Conservation (phyloP, 345 rosid genomes). For the Dovyalis caffra region DNA sequence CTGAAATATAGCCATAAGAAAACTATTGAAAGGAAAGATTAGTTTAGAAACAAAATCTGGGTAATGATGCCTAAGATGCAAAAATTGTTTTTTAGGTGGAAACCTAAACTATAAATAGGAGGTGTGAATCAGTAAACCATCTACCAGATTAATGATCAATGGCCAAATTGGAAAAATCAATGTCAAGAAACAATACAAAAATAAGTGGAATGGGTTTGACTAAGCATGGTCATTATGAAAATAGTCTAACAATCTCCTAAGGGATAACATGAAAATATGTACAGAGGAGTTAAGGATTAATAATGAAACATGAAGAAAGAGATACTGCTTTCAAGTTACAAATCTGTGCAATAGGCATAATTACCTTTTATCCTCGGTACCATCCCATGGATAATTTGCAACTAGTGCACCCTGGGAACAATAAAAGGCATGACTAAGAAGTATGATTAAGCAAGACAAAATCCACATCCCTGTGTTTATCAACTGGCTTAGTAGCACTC, state of each 20-base stretch:
- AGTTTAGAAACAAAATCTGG: background rate
- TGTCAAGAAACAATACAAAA: background rate
- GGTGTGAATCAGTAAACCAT: background rate
- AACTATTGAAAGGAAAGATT: background rate
- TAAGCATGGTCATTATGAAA: background rate
- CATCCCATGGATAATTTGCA: conserved; percentile 99
- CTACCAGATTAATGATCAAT: background rate
- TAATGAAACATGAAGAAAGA: background rate
- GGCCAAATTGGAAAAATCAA: background rate
- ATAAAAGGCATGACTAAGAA: conserved; percentile 9
- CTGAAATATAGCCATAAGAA: background rate
- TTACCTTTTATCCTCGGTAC: conserved; percentile 72
- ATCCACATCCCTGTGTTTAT: background rate
- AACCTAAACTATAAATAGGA: background rate
- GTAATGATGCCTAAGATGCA: background rate
- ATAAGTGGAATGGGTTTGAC: background rate
- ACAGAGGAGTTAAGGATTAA: background rate
- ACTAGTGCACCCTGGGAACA: conserved; percentile 85
- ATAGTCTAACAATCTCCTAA: background rate
- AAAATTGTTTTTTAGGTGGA: background rate
- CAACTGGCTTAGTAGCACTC: background rate
- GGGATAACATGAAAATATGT: background rate
- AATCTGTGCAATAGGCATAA: background rate
- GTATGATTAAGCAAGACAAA: conserved; percentile 13
- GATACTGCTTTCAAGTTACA: background rate